Evolutionary conservation across 2,329 filamentous ascomycete species (phyloP), one percentile per base, ranked within the genome.

Genomic region (Alternaria atra): DNA sequence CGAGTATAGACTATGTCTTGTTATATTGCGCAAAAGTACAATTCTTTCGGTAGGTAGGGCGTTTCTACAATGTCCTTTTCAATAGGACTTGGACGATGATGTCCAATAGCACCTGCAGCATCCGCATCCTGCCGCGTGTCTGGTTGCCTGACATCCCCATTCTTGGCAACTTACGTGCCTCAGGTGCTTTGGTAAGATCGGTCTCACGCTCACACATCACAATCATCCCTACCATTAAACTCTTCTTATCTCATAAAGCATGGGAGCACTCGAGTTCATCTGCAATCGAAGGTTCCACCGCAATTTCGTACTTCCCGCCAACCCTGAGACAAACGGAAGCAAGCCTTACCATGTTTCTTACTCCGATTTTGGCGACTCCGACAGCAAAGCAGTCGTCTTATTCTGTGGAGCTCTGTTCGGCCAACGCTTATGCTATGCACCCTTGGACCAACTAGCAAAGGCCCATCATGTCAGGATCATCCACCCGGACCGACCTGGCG

Each of bases 361-460:
- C 48, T 51, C 71, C 34, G 74, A 76, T 47, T 76, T 67, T 61
- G 75, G 75, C 8, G 68, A 76, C 48, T 25, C 43, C 20, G 47
- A 67, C 34, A 75, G 73, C 60, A 63, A 71, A 43, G 69, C 70
- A 6, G 71, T 75, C 9, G 72, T 77, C 2, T 52, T 76, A 1
- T 70, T 77, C 25, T 76, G 73, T 40, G 73, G 74, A 8, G 72
- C 66, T 1, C 48, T 77, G 17, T 73, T 74, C 61, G 71, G 65
- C 8, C 64, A 61, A 8, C 67, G 74, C 8, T 58, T 74, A 3
- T 66, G 60, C 44, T 73, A 74, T 40, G 60, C 71, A 6, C 63
- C 66, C n/a, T 65, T 74, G 15, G 72, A 76, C 39, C 66, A 71
- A 44, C 37, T 75, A 20, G 73, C 73, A 13, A 71, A 72, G 29